phyloP scores from a whole-genome alignment of 108 stramenopile genomes.

The Cyclotella kingstonii region DNA sequence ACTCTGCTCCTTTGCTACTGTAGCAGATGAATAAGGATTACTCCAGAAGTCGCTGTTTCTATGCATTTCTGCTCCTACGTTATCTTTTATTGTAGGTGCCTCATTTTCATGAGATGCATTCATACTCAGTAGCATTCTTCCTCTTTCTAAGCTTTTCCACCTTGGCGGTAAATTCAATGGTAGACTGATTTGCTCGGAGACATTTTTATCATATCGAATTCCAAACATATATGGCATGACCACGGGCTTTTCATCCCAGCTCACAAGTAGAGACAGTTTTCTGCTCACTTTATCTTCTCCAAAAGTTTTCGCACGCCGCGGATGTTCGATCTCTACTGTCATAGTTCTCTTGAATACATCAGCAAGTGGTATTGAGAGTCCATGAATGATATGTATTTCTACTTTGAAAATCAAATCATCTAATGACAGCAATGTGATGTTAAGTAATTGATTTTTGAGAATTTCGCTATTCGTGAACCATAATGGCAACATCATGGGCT shows the following conservation, averaged over 20 bases:
- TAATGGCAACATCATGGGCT: conserved; percentile 61
- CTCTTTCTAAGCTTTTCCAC: conserved; percentile 62
- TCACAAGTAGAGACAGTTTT: conserved; percentile 58
- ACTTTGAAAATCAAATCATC: conserved; percentile 76
- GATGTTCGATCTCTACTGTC: conserved; percentile 45
- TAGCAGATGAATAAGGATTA: conserved; percentile 33
- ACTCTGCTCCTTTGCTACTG: conserved; percentile 49
- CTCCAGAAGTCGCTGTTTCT: conserved; percentile 52
- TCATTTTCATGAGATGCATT: conserved; percentile 47
- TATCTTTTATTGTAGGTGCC: conserved; percentile 31
- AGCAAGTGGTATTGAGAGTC: conserved; percentile 54
- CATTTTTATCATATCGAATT: conserved; percentile 21
- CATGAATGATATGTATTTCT: conserved; percentile 76
- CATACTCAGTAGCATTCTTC: conserved; percentile 69
- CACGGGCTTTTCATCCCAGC: conserved; percentile 51
- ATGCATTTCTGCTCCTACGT: conserved; percentile 17
- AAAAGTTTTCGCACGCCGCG: conserved; percentile 33
- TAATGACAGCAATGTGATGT: conserved; percentile 67
- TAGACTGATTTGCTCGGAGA: conserved; percentile 28
- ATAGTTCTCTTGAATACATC: conserved; percentile 64
- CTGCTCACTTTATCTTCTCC: conserved; percentile 20
- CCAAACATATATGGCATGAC: conserved; percentile 50
- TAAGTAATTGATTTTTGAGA: conserved; percentile 57
- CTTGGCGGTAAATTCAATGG: conserved; percentile 84
- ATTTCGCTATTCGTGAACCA: conserved; percentile 53